Conservation (phyloP, 768 basidiomycete genomes). For the Lyophyllum shimeji region DNA sequence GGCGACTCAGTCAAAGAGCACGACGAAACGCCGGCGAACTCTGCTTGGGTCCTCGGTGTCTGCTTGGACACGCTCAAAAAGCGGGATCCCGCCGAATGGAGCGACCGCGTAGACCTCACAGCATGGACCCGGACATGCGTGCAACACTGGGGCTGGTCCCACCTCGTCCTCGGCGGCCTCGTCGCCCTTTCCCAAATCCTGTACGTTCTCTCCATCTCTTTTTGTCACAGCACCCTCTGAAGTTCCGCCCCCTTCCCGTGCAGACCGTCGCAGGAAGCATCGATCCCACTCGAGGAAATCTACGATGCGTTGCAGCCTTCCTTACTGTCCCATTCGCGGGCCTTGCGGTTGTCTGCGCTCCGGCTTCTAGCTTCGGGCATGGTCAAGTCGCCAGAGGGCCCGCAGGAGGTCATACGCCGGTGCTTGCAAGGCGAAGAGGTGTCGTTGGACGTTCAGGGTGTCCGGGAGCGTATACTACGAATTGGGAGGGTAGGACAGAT, state of each 20-base stretch:
- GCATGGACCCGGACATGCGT: constrained; percentile 47
- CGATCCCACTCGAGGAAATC: constrained; percentile 43
- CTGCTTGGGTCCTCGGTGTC: constrained; percentile 58
- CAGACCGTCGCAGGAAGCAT: constrained; percentile 25
- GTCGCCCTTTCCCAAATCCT: constrained; percentile 45
- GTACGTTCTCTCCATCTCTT: constrained; percentile 29
- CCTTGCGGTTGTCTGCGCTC: constrained; percentile 63
- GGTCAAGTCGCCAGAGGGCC: constrained; percentile 41
- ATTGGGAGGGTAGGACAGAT: constrained; percentile 71
- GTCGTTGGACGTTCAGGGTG: constrained; percentile 73
- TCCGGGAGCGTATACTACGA: constrained; percentile 79
- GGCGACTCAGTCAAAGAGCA: constrained; percentile 22
- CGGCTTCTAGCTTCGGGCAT: constrained; percentile 58
- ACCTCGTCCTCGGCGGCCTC: constrained; percentile 54
- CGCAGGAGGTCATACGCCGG: constrained; percentile 55
- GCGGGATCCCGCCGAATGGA: constrained; percentile 46
- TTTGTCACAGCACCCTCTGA: background rate
- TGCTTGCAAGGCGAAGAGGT: constrained; percentile 83
- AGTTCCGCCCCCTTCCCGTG: background rate
- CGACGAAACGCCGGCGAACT: constrained; percentile 32
- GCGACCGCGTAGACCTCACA: constrained; percentile 41
- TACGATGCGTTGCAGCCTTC: constrained; percentile 53
- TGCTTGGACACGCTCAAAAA: constrained; percentile 55
- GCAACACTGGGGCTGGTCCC: constrained; percentile 58
- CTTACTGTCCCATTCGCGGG: constrained; percentile 72